A percentile compares a stretch with the other conserved stretches of the same genome.
phyloP scores from a whole-genome alignment of 169 alveolate species.

The Amoebophrya sp. region DNA sequence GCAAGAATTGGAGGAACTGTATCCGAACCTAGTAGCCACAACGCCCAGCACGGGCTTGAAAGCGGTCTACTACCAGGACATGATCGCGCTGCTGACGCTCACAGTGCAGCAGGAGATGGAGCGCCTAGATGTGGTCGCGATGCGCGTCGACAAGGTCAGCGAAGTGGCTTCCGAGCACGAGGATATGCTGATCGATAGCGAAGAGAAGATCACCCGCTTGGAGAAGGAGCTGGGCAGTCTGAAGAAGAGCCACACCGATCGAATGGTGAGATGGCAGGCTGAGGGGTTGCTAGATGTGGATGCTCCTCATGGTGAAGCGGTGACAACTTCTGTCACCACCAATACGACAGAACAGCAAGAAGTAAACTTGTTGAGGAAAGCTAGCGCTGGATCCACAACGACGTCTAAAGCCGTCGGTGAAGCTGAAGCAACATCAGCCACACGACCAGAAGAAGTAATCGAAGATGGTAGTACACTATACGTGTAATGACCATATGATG shows the following conservation, averaged over 20 bases:
- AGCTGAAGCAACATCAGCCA: too few relatives aligned
- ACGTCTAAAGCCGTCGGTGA: too few relatives aligned
- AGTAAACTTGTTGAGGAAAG: too few relatives aligned
- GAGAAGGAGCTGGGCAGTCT: neutral
- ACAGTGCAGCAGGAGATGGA: conserved; percentile 22
- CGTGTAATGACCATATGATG: too few relatives aligned
- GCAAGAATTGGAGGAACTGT: neutral
- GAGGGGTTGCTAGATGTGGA: neutral
- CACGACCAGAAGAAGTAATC: too few relatives aligned
- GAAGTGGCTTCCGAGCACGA: neutral
- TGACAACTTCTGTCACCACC: too few relatives aligned
- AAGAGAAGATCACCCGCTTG: neutral
- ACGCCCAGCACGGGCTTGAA: neutral
- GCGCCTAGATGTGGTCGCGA: neutral
- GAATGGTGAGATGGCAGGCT: neutral
- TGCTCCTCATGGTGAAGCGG: too few relatives aligned
- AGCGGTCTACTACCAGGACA: conserved; percentile 1
- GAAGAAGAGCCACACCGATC: neutral
- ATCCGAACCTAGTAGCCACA: neutral
- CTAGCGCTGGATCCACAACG: too few relatives aligned
- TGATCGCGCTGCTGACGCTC: neutral
- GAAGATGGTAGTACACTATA: too few relatives aligned
- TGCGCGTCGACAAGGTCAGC: neutral
- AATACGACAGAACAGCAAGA: too few relatives aligned
- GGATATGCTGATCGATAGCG: neutral